Base-by-base conservation (phyloP, 768 basidiomycete genomes). In the Tricholoma sp. region DNA sequence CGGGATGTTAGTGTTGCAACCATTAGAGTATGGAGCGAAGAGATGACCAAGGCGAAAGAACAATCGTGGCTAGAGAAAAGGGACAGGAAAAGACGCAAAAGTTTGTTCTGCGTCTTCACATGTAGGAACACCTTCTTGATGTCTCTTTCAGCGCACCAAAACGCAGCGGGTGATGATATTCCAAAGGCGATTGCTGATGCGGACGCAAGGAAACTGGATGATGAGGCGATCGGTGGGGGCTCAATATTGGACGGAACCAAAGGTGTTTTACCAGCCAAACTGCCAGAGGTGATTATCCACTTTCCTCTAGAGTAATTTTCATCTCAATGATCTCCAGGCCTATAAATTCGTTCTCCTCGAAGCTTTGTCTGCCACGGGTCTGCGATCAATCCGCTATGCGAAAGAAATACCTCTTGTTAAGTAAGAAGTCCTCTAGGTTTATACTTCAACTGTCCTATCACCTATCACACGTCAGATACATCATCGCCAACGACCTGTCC, bases 331-430 rank as follows among this genome's bases (percentile, higher is more conserved):
- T 20, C 54, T 50, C 13, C 51, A 64, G 63, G 80, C 84, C 0
- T 78, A 85, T 61, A 86, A 82, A 62, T 82, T 94, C 62, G 84
- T 86, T 15, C 79, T 97, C 15, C 77, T 99, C 9, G 97, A 99
- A 71, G 93, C 95, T 0, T 82, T 99, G 32, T 95, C 95, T 15
- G 97, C 97, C 0, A 98, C 96, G 0, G 97, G 97, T 31, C 79
- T 99, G 28, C 86, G 97, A 6, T 89, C 95, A 1, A 97, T 99
- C 53, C 90, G 97, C 34, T 99, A 98, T 69, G 96, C 95, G 0
- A 94, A 97, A 64, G 97, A 99, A 72, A 94, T 99, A 8, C 94
- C 95, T 1, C 80, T 88, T 42, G 81, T 93, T 56, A 91, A 85
- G 96, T 97, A 50, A 68, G 84, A 57, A 48, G 39, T 1, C 29